These are phyloP conservation scores for Verticillium isaacii DNA, from an alignment of 2,329 filamentous ascomycete genomes.

Conservation along the genomic window DNA sequence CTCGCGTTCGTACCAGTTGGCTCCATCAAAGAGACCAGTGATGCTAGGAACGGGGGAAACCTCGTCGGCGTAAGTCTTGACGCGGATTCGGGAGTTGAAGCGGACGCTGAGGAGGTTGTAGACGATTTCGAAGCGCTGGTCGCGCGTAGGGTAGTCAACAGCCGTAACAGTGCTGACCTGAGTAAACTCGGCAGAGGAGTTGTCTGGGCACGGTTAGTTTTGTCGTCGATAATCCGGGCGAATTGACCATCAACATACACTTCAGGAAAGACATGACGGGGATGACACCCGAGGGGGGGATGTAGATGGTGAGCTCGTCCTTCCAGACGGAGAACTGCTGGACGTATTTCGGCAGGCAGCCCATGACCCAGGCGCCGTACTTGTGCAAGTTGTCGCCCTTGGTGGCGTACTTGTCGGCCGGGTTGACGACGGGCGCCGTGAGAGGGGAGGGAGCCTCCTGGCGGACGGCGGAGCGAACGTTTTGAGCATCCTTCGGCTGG, in stretches of 20 bases:
- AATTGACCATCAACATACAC: conserved; percentile 36
- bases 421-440: conserved; percentile 78
- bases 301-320: conserved; percentile 94
- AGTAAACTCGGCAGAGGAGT: conserved; percentile 95
- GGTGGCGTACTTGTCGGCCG: conserved; percentile 85
- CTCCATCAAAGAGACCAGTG: conserved; percentile 82
- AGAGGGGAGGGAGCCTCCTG: conserved; percentile 54
- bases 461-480: conserved; percentile 63
- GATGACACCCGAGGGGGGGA: conserved; percentile 80
- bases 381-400: conserved; percentile 85
- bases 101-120: conserved; percentile 96
- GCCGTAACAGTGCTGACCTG: conserved; percentile 89
- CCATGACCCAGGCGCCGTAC: conserved; percentile 96
- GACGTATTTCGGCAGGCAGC: conserved; percentile 93
- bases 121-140: conserved; percentile 94
- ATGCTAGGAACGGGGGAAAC: conserved; percentile 88
- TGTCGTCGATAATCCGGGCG: not conserved
- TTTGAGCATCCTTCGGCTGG: conserved; percentile 53
- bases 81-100: conserved; percentile 92
- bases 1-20: conserved; percentile 98
- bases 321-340: conserved; percentile 99
- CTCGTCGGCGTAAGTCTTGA: conserved; percentile 99
- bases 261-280: conserved; percentile 94
- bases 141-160: conserved; percentile 91
- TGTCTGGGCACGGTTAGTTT: conserved; percentile 50